Evolutionary conservation across 2,329 filamentous ascomycete species (phyloP).

Genomic region (Aspergillus pseudoviridinutans): DNA sequence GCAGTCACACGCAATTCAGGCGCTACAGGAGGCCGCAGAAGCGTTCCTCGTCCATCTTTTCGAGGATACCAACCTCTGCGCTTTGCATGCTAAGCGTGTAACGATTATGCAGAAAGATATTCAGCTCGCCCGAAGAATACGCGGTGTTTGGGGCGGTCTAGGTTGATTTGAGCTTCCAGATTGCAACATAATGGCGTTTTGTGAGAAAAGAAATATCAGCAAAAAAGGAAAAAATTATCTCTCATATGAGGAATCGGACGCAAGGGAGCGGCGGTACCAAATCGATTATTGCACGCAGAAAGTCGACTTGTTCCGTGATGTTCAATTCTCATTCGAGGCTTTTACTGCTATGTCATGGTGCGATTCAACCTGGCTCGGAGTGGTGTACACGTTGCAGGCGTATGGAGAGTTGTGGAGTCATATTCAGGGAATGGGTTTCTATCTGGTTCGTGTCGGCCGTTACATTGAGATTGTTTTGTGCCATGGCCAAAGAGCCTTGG

Average conservation of each 20-base stretch:
- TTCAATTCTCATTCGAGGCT: conserved; percentile 1
- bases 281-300: background rate
- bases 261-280: background rate
- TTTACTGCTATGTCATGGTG: conserved; percentile 4
- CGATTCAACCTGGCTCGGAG: background rate
- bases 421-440: background rate
- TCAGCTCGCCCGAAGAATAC: conserved; percentile 78
- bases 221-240: background rate
- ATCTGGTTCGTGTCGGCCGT: background rate
- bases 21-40: conserved; percentile 92
- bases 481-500: background rate
- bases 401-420: conserved; percentile 12
- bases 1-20: conserved; percentile 93
- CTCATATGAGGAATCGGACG: background rate
- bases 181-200: background rate
- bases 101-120: conserved; percentile 99
- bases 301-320: background rate
- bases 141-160: conserved; percentile 71
- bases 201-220: background rate
- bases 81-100: conserved; percentile 92
- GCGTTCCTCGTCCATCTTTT: conserved; percentile 96
- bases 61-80: conserved; percentile 92
- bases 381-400: conserved; percentile 8
- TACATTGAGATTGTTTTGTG: conserved; percentile 1
- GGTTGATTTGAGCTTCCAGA: conserved; percentile 39